Evolutionary conservation across 768 basidiomycete genomes (phyloP).

Genomic region (Tulasnella sp.): DNA sequence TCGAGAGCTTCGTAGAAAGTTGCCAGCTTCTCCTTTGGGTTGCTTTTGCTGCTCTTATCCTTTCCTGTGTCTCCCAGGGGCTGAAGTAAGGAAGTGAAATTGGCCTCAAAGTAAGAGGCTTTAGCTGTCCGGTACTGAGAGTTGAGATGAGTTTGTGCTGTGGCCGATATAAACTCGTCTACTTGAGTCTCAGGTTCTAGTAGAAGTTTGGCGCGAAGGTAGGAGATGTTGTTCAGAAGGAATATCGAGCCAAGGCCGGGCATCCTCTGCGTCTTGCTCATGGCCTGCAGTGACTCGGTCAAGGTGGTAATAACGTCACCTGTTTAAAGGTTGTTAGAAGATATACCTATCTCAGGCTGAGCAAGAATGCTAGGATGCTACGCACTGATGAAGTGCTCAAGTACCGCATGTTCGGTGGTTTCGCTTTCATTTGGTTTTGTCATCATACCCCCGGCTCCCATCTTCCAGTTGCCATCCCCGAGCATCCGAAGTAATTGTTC

Average conservation of each 20-base stretch:
- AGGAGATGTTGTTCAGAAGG: slow-evolving; percentile 77
- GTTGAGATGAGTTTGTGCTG: slow-evolving; percentile 63
- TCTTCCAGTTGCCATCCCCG: slow-evolving; percentile 90
- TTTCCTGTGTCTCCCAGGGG: slow-evolving; percentile 50
- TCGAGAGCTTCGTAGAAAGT: slow-evolving; percentile 81
- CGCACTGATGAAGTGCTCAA: slow-evolving; percentile 78
- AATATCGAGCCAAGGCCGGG: slow-evolving; percentile 73
- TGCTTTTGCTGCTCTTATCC: slow-evolving; percentile 57
- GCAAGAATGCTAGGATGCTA: slow-evolving; percentile 35
- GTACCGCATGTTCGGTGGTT: slow-evolving; percentile 54
- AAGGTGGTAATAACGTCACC: slow-evolving; percentile 76
- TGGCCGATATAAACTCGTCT: slow-evolving; percentile 59
- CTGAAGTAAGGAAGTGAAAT: slow-evolving; percentile 78
- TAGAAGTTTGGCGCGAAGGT: slow-evolving; percentile 65
- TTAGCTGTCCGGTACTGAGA: slow-evolving; percentile 79
- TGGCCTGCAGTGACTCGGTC: slow-evolving; percentile 60
- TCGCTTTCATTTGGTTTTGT: slow-evolving; percentile 54
- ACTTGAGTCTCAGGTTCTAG: slow-evolving; percentile 56
- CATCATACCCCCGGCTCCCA: slow-evolving; percentile 64
- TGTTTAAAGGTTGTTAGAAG: slow-evolving; percentile 41
- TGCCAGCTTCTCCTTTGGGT: slow-evolving; percentile 80
- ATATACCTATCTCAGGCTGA: neutral
- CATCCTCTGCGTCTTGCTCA: slow-evolving; percentile 58
- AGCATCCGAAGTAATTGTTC: slow-evolving; percentile 66
- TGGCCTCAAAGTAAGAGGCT: slow-evolving; percentile 81